Percentiles rank a stretch among this genome's conserved stretches.
Conservation (phyloP, 2,329 filamentous ascomycete genomes). For the Apiospora saccharicola region DNA sequence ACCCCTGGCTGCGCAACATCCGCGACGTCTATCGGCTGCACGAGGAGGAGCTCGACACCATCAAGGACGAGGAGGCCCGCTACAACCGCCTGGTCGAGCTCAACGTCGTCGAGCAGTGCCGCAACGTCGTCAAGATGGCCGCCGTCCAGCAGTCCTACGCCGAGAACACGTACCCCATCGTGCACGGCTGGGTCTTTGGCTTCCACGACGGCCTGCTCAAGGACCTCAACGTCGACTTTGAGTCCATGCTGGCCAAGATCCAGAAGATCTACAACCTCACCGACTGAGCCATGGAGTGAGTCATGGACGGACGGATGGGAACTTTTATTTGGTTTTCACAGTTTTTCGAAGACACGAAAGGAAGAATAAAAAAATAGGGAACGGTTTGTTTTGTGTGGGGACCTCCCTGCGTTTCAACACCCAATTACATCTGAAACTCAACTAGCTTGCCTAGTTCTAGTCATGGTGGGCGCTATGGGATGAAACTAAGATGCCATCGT, state of each 20-base stretch:
- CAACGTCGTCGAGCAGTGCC: constrained; percentile 81
- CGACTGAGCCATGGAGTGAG: constrained; percentile 31
- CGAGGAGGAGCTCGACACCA: constrained; percentile 72
- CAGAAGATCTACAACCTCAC: constrained; percentile 71
- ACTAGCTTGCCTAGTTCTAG: constrained; percentile 13
- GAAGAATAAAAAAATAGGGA: neutral
- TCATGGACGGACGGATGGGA: no score
- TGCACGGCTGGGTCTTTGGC: constrained; percentile 78
- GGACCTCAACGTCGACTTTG: constrained; percentile 69
- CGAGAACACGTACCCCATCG: constrained; percentile 69
- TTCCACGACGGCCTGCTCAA: constrained; percentile 72
- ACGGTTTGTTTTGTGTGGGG: constrained; percentile 6
- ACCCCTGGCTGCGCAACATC: constrained; percentile 79
- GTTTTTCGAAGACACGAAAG: neutral
- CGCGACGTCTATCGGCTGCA: constrained; percentile 77
- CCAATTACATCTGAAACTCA: neutral
- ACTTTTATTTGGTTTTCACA: neutral
- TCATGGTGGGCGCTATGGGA: constrained; percentile 6
- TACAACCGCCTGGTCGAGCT: constrained; percentile 80
- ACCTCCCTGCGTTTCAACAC: constrained; percentile 5
- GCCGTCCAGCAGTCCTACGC: constrained; percentile 77
- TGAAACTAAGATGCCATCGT: constrained; percentile 2
- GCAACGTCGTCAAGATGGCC: constrained; percentile 80
- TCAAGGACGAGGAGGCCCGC: constrained; percentile 64
- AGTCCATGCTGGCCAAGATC: constrained; percentile 61